A percentile compares a stretch with the other conserved stretches of the same genome.
These are phyloP conservation scores for Dalbergia oliveri DNA, from an alignment of 306 rosid genomes.

Conservation along the genomic window DNA sequence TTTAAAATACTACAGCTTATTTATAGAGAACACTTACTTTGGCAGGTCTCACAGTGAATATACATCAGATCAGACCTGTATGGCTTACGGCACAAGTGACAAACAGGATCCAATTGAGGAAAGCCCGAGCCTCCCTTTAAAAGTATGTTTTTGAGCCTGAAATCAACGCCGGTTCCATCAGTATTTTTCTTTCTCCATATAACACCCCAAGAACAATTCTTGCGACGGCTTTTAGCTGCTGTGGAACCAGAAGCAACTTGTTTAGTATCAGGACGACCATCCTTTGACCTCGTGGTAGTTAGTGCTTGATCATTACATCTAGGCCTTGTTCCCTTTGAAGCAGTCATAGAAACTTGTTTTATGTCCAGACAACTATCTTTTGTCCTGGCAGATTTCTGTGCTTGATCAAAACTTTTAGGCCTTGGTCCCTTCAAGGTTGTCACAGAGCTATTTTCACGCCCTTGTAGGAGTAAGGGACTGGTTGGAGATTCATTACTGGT, in stretches of 20 bases:
- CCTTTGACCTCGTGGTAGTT: conserved; percentile 53
- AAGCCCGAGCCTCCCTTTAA: conserved; percentile 62
- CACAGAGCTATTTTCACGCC: conserved; percentile 57
- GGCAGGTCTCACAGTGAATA: conserved; percentile 81
- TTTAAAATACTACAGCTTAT: not conserved
- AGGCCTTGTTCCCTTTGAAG: conserved; percentile 60
- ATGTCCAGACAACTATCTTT: conserved; percentile 52
- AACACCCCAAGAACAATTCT: conserved; percentile 80
- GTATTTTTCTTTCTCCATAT: conserved; percentile 83
- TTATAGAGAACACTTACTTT: conserved; percentile 63
- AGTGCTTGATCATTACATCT: conserved; percentile 50
- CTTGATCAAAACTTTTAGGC: conserved; percentile 47
- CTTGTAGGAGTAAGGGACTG: conserved; percentile 75
- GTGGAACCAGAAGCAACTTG: conserved; percentile 57
- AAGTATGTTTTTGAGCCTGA: conserved; percentile 77
- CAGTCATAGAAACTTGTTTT: conserved; percentile 58
- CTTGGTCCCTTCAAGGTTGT: conserved; percentile 57
- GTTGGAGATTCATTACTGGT: conserved; percentile 79
- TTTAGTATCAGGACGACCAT: conserved; percentile 50
- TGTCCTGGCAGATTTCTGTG: conserved; percentile 45
- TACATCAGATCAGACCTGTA: conserved; percentile 84
- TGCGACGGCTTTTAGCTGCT: conserved; percentile 58
- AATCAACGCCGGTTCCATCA: conserved; percentile 58
- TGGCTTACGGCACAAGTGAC: conserved; percentile 77
- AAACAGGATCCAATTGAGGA: conserved; percentile 60